Evolutionary conservation across 208 protist genomes (phyloP).

Genomic region (Hexamita inflata): DNA sequence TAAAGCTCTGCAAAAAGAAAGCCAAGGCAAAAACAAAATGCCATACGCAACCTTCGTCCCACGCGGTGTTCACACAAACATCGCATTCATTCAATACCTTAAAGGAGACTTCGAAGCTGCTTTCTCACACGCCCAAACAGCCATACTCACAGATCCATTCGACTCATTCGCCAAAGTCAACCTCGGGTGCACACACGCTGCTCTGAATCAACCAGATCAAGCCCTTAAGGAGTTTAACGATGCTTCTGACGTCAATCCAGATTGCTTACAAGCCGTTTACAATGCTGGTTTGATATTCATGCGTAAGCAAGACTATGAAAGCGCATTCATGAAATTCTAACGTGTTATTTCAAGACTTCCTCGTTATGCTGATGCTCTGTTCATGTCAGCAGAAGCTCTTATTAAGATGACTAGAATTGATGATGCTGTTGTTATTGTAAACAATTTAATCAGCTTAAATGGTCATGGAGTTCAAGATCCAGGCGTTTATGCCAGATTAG

Average conservation of each 20-base stretch:
- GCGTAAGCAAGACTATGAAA: constrained; percentile 9
- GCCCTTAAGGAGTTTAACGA: background rate
- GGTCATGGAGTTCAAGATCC: background rate
- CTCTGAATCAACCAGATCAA: background rate
- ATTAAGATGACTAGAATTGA: constrained; percentile 10
- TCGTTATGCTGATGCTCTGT: constrained; percentile 7
- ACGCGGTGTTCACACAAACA: constrained; percentile 23
- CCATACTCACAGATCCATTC: background rate
- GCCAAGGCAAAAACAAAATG: constrained; percentile 18
- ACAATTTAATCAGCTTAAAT: background rate
- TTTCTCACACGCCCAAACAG: background rate
- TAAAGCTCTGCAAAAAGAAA: background rate
- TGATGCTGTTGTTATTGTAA: background rate
- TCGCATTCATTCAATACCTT: constrained; percentile 23
- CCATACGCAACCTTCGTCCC: constrained; percentile 26
- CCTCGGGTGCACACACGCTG: constrained; percentile 5
- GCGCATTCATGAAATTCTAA: background rate
- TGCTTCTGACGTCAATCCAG: background rate
- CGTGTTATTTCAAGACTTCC: background rate
- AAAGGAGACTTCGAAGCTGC: constrained; percentile 16
- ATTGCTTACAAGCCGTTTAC: constrained; percentile 8
- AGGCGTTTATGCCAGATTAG: background rate
- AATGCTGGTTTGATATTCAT: background rate
- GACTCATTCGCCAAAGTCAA: constrained; percentile 20
- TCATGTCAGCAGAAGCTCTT: background rate